Base-by-base conservation (phyloP, 148 eudicot species). In the Fallopia convolvulus region DNA sequence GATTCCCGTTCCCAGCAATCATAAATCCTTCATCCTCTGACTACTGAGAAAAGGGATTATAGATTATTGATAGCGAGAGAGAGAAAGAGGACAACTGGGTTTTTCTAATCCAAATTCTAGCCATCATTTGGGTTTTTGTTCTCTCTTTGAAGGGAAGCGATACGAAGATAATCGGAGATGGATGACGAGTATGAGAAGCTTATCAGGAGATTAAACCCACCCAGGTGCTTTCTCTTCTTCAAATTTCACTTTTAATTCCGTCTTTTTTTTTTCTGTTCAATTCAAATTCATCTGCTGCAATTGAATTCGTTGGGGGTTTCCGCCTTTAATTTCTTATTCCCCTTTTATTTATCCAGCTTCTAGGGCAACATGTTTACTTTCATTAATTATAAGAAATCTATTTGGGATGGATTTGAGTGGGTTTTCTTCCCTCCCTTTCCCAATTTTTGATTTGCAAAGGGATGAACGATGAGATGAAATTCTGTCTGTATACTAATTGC, bases 151-250 rank as follows among this genome's bases (percentile, higher is more conserved):
- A 44, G 10, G 47, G 47, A 44, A 7, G 41, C n/a, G 13, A 40
- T 18, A 23, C 70, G 10, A 26, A 9, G 15, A 65, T 14, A 39
- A 39, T 71, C 36, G 13, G 21, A 14, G 46, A 71, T 39, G 74
- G 90, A 85, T 11, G 94, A 90, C 72, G 97, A 90, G 78, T 90
- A 86, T 78, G 97, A 91, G 40, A 93, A 93, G 81, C 87, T 93
- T 53, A 86, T 93, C 78, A 87, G 94, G 83, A 86, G 98, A 81
- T 87, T 93, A 82, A 90, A 93, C 77, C 98, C 97, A 42, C 98
- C 97, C 60, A 91, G 98, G 97, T 91, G 86, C 9, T 7, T 39
- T 20, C 39, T 46, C 26, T 63, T 14, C 23, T 48, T 70, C 33
- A 30, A 23, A 72, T 72, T 42, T 42, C 26, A 72, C 75, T 41